Percentiles rank a stretch among this genome's conserved stretches.
Conservation (phyloP, 768 basidiomycete species). For the Ephemerocybe angulata region DNA sequence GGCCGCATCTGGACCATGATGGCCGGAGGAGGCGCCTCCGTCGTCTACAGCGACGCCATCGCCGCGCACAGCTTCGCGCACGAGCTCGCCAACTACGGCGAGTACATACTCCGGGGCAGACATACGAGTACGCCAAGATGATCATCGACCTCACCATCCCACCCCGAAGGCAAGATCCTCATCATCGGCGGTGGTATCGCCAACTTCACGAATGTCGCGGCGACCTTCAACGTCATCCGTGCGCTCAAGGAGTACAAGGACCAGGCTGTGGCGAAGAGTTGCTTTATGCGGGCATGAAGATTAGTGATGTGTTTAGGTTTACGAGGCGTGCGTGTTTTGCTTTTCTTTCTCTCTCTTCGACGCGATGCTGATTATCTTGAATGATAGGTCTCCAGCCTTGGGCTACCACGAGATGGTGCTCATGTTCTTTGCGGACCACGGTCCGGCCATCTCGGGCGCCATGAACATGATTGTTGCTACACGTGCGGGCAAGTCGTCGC, state of each 20-base stretch:
- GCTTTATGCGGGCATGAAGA: slow-evolving; percentile 97
- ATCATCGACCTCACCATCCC: slow-evolving; percentile 91
- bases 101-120: slow-evolving; percentile 98
- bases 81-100: slow-evolving; percentile 99
- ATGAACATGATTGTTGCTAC: slow-evolving; percentile 99
- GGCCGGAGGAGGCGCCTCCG: slow-evolving; percentile 84
- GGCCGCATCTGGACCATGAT: slow-evolving; percentile 99
- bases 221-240: slow-evolving; percentile 99
- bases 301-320: slow-evolving; percentile 99
- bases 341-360: no score
- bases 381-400: slow-evolving; percentile 82
- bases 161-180: slow-evolving; percentile 91
- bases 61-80: slow-evolving; percentile 95
- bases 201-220: slow-evolving; percentile 99
- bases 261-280: slow-evolving; percentile 95
- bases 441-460: slow-evolving; percentile 94
- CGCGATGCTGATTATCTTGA: no score
- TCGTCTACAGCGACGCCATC: slow-evolving; percentile 75
- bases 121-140: slow-evolving; percentile 99
- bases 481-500: slow-evolving; percentile 98
- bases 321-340: no score
- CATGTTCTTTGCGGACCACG: slow-evolving; percentile 98
- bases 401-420: slow-evolving; percentile 99
- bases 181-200: slow-evolving; percentile 99
- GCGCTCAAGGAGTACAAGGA: slow-evolving; percentile 92